Conservation (phyloP, 768 basidiomycete species). For the Melanogaster broomeanus region DNA sequence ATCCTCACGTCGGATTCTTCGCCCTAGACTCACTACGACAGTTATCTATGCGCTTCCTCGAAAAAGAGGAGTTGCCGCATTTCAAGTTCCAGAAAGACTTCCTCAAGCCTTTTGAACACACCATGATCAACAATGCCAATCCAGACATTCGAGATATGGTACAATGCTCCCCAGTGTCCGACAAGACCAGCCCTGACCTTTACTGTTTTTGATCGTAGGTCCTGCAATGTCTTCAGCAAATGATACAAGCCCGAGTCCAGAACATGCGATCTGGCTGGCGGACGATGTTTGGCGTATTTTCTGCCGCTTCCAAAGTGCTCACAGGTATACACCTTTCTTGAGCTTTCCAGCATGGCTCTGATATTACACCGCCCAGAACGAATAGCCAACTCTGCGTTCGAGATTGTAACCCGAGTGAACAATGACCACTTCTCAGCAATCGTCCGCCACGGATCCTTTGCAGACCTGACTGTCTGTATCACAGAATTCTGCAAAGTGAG, state of each 20-base stretch:
- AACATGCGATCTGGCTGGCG: conserved; percentile 99
- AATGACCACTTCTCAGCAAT: conserved; percentile 89
- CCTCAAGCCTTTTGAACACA: conserved; percentile 95
- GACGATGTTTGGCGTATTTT: conserved; percentile 99
- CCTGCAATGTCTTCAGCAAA: conserved; percentile 96
- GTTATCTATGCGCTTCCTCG: conserved; percentile 96
- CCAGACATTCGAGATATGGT: conserved; percentile 98
- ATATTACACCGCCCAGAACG: conserved; percentile 56
- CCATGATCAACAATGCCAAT: conserved; percentile 95
- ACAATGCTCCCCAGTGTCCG: conserved; percentile 6
- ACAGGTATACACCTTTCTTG: conserved; percentile 57
- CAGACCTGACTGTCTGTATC: conserved; percentile 94
- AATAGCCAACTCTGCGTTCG: conserved; percentile 91
- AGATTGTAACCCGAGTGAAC: conserved; percentile 91
- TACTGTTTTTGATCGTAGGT: conserved; percentile 52
- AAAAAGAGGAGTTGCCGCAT: conserved; percentile 96
- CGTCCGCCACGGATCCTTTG: conserved; percentile 91
- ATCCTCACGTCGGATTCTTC: conserved; percentile 95
- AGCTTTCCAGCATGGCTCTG: not conserved
- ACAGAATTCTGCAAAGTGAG: conserved; percentile 99
- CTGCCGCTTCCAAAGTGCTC: conserved; percentile 90
- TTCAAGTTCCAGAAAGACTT: conserved; percentile 99
- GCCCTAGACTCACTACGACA: conserved; percentile 96
- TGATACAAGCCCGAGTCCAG: conserved; percentile 93
- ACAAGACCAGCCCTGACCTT: not conserved